Percentiles rank a stretch among this genome's conserved stretches.
These are phyloP conservation scores for Tolypocladium ovalisporum DNA, from an alignment of 2,329 filamentous ascomycete genomes.

Conservation along the genomic window DNA sequence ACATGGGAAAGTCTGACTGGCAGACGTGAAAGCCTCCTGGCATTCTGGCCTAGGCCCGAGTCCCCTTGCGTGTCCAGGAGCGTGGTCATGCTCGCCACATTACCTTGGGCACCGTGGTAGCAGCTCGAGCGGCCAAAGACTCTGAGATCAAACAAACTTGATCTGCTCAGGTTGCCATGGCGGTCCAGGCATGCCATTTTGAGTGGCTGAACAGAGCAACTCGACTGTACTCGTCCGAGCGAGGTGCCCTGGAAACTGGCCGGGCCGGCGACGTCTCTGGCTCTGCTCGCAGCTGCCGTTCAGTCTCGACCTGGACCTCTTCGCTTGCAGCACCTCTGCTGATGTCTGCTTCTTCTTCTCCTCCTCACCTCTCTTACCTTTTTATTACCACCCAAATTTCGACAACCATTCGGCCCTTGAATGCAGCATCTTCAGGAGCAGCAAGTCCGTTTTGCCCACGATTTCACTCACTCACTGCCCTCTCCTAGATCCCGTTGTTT, in stretches of 20 bases:
- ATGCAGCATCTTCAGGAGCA: constrained; percentile 1
- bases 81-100: neutral
- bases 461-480: neutral
- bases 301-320: neutral
- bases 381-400: neutral
- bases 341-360: neutral
- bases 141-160: too few relatives aligned
- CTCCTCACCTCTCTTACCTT: neutral
- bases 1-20: too few relatives aligned
- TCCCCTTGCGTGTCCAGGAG: neutral
- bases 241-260: neutral
- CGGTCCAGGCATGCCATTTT: neutral
- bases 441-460: neutral
- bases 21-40: neutral
- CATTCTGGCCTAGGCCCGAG: neutral
- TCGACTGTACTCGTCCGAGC: neutral
- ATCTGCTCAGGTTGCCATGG: neutral
- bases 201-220: neutral
- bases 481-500: neutral
- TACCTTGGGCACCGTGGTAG: neutral
- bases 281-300: constrained; percentile 3
- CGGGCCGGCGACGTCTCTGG: neutral
- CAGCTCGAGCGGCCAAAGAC: too few relatives aligned
- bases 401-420: constrained; percentile 3
- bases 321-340: neutral